A percentile compares a stretch with the other conserved stretches of the same genome.
Evolutionary conservation across 2,329 filamentous ascomycete species (phyloP).

Genomic region (Beauveria medogensis): DNA sequence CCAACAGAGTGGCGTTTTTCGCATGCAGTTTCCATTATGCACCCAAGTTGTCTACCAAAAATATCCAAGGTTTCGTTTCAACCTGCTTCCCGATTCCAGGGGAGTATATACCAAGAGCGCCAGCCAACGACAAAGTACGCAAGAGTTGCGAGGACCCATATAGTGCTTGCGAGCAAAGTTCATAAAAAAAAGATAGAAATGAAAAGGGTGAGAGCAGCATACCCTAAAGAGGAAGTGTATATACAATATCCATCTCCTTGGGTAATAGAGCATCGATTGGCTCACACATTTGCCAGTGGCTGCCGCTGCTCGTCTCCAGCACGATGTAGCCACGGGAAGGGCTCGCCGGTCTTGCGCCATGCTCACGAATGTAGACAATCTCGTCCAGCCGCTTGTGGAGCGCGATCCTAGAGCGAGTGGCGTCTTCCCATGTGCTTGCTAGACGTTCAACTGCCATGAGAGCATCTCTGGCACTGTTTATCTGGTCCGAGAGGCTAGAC

Average conservation of each 20-base stretch:
- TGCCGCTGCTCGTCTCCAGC: constrained; percentile 21
- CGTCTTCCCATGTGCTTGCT: constrained; percentile 51
- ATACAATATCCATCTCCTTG: constrained; percentile 30
- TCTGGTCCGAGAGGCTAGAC: constrained; percentile 39
- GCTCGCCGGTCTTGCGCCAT: constrained; percentile 19
- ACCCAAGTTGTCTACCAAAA: too few relatives aligned
- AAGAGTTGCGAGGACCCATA: too few relatives aligned
- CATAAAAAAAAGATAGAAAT: too few relatives aligned
- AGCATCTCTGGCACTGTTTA: constrained; percentile 46
- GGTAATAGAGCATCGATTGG: constrained; percentile 29
- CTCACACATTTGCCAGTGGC: constrained; percentile 28
- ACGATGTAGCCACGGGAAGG: constrained; percentile 24
- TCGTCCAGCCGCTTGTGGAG: constrained; percentile 33
- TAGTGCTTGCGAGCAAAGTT: too few relatives aligned
- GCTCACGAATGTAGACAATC: constrained; percentile 26
- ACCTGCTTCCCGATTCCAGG: too few relatives aligned
- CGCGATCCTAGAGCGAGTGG: constrained; percentile 39
- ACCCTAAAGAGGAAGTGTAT: constrained; percentile 17
- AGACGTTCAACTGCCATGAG: constrained; percentile 48
- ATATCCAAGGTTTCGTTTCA: too few relatives aligned
- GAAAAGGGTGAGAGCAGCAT: not conserved
- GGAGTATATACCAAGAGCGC: too few relatives aligned
- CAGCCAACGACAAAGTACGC: too few relatives aligned
- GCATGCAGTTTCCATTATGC: too few relatives aligned
- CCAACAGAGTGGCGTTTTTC: too few relatives aligned